These are phyloP conservation scores for Mycena pura DNA, from an alignment of 768 basidiomycete species.

Conservation along the genomic window DNA sequence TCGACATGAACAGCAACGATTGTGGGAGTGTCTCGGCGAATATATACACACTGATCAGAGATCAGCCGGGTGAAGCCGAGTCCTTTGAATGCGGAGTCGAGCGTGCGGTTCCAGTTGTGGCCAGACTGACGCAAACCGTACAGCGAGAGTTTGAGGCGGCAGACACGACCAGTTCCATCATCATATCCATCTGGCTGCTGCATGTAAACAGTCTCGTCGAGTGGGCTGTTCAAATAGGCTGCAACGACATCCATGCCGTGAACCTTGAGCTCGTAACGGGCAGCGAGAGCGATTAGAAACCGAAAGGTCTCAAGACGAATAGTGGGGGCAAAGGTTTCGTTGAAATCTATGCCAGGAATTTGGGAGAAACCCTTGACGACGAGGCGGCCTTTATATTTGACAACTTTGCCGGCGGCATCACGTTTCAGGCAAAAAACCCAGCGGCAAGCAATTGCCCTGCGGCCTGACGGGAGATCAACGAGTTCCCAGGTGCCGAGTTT, in stretches of 20 bases:
- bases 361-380: not conserved
- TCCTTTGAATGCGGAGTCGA: slow-evolving; percentile 21
- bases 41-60: slow-evolving; percentile 27
- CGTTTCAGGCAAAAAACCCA: slow-evolving; percentile 11
- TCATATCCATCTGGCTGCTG: slow-evolving; percentile 41
- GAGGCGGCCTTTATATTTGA: slow-evolving; percentile 12
- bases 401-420: slow-evolving; percentile 2
- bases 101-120: slow-evolving; percentile 36
- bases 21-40: slow-evolving; percentile 10
- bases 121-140: slow-evolving; percentile 42
- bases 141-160: slow-evolving; percentile 34
- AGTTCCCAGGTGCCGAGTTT: slow-evolving; percentile 18
- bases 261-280: not conserved
- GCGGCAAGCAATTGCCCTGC: not conserved
- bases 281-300: not conserved
- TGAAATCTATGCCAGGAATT: slow-evolving; percentile 3
- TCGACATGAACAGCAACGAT: slow-evolving; percentile 19
- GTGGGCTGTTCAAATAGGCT: not conserved
- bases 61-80: slow-evolving; percentile 23
- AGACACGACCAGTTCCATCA: slow-evolving; percentile 33
- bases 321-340: not conserved
- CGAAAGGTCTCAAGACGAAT: not conserved
- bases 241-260: slow-evolving; percentile 29
- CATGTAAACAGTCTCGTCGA: slow-evolving; percentile 44
- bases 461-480: not conserved